These are phyloP conservation scores for Zygnema circumcarinatum DNA, from an alignment of 139 green algal species.

Conservation along the genomic window DNA sequence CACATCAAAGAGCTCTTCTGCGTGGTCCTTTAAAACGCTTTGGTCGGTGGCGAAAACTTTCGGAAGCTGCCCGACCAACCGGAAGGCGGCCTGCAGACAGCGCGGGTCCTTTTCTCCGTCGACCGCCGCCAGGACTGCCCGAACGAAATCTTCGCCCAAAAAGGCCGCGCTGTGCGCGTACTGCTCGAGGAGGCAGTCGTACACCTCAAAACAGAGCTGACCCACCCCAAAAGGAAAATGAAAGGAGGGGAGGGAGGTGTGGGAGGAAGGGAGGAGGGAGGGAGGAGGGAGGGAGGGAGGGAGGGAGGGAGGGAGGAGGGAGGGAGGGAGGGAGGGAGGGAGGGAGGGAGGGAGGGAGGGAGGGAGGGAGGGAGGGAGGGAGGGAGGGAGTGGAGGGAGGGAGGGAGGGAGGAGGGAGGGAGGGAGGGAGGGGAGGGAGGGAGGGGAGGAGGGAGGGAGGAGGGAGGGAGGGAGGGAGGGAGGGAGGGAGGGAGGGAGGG, in stretches of 20 bases:
- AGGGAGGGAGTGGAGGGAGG: neutral
- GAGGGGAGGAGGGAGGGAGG: neutral
- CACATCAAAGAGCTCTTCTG: conserved; percentile 84
- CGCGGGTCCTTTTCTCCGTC: conserved; percentile 92
- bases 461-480: neutral
- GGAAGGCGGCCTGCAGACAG: conserved; percentile 80
- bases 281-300: neutral
- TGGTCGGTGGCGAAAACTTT: neutral
- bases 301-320: neutral
- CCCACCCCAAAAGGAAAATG: neutral
- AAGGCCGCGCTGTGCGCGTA: neutral
- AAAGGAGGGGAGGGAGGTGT: neutral
- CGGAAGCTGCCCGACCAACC: conserved; percentile 44
- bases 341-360: too few species aligned
- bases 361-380: neutral
- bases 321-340: too few species aligned
- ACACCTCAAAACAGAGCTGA: conserved; percentile 10
- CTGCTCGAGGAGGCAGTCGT: neutral
- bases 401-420: neutral
- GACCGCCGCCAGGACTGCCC: conserved; percentile 58
- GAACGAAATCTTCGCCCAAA: conserved; percentile 22
- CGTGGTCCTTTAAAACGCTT: neutral
- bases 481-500: neutral
- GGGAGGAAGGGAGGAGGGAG: neutral
- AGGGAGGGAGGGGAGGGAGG: neutral